Base-by-base conservation (phyloP, 495 filamentous ascomycete genomes). In the Hypoxylon cercidicola region DNA sequence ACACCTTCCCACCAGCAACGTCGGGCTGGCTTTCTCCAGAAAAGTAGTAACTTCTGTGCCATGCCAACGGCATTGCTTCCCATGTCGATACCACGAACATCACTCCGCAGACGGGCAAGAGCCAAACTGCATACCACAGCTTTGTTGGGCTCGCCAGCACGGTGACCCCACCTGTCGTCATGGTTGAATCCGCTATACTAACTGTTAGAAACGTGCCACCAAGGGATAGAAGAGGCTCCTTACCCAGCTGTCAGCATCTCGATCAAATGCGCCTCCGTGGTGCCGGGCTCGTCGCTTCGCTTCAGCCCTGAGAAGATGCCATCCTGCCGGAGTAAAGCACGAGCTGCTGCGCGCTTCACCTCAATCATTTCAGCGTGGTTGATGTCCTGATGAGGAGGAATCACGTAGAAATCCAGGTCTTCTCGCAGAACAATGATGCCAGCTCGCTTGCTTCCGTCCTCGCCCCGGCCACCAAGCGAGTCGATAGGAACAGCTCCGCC, bases 1-100 rank as follows among this genome's bases (percentile, higher is more conserved):
- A 97, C 89, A 8, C 95, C 96, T 74, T 98, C 95, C 95, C 95
- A 99, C 95, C 95, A 99, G 80, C 95, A 99, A 73, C 95, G 83
- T 45, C 95, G 84, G 20, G 95, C 95, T 7, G 95, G 95, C 75
- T 99, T 99, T 62, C 95, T 84, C 95, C 95, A 99, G 80, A 99
- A 99, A 1, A 99, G 84, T 13, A 99, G 83, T 40, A 99, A 86
- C 80, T 99, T 99, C 77, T 99, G 95, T 10, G 95, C 95, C 95
- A 99, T 99, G 19, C 93, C 93, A 13, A 97, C 92, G 0, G 93
- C 89, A 75, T 90, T 94, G 76, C 80, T 93, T 35, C 84, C 80
- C 35, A 91, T 86, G 18, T 93, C 79, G 69, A 90, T 89, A 52
- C 91, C 89, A 48, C 89, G 87, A 67, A 97, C 92, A 65, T 97